Conservation (phyloP, 805 yeast species). For the Candida krabiensis region DNA sequence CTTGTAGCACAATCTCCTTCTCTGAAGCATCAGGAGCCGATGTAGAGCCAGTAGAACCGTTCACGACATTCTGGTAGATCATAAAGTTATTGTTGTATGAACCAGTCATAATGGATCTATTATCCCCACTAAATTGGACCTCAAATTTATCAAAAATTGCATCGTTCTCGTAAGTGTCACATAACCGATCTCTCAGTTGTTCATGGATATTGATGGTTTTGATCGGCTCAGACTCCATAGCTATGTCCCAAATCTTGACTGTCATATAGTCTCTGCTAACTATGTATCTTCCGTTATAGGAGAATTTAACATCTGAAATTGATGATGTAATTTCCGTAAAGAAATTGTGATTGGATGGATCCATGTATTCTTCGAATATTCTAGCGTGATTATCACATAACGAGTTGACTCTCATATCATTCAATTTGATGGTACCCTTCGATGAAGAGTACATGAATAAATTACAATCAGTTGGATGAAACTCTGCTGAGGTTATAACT, state of each 20-base stretch:
- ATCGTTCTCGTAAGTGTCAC: constrained; percentile 98
- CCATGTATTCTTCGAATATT: constrained; percentile 88
- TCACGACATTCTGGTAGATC: constrained; percentile 86
- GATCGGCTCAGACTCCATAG: constrained; percentile 93
- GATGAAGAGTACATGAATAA: constrained; percentile 93
- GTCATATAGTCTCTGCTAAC: constrained; percentile 98
- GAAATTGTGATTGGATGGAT: constrained; percentile 89
- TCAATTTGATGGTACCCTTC: constrained; percentile 91
- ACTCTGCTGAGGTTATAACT: constrained; percentile 94
- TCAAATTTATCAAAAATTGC: constrained; percentile 98
- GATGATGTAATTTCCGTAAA: constrained; percentile 96
- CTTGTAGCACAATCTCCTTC: constrained; percentile 82
- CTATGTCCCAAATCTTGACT: constrained; percentile 96
- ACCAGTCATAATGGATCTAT: constrained; percentile 91
- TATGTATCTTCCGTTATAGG: constrained; percentile 89
- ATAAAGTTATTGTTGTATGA: constrained; percentile 95
- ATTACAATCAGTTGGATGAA: constrained; percentile 92
- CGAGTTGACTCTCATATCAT: constrained; percentile 95
- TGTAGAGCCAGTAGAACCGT: constrained; percentile 10
- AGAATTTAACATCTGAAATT: constrained; percentile 90
- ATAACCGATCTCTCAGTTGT: constrained; percentile 85
- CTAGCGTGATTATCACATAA: constrained; percentile 88
- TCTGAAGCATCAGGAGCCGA: constrained; percentile 29
- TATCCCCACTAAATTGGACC: constrained; percentile 92
- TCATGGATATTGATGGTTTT: constrained; percentile 96